Base-by-base conservation (phyloP, 768 basidiomycete species). In the Boletus rubroflammeus region DNA sequence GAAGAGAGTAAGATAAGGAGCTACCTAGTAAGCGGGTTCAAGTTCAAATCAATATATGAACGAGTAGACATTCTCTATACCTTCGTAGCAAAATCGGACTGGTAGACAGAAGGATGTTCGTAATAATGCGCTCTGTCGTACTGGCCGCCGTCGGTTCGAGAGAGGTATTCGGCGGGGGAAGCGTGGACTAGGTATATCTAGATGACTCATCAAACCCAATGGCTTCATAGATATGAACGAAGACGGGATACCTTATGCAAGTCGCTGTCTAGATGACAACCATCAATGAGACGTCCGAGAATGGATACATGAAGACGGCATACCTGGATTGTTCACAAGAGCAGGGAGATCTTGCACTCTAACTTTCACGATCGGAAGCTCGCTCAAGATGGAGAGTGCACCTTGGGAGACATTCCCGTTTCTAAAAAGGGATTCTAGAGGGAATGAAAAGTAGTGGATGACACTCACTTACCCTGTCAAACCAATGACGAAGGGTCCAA, bases 351-450 rank as follows among this genome's bases (percentile, higher is more conserved):
- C 81, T 21, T 78, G 66, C 1, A 81, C 82, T 4, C 62, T 58
- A 0, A 94, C 78, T 40, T 74, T 76, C 55, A 78, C 72, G 17
- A 88, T 78, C 0, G 90, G 90, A 4, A 96, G 76, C 55, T 91
- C 86, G 0, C 75, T 59, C 5, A 96, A 71, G 56, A 91, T 86
- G 10, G 83, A 84, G 11, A 90, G 74, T 26, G 83, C 84, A 8
- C 94, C 94, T 58, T 84, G 74, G 0, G 92, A 78, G 0, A 97
- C 94, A 50, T 93, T 90, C 13, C 94, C 94, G 3, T 75, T 81
- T 11, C 92, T 93, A 50, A 14, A 25, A 48, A 29, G 43, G 28
- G 50, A 38, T 29, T 47, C 10, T 50, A 32, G 32, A 31, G 45
- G 1, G 47, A 38, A 9, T 10, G n/a, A 50, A 53, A 23, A 38